Evolutionary conservation across 345 rosid genomes (phyloP).

Genomic region (Citrus sp.): DNA sequence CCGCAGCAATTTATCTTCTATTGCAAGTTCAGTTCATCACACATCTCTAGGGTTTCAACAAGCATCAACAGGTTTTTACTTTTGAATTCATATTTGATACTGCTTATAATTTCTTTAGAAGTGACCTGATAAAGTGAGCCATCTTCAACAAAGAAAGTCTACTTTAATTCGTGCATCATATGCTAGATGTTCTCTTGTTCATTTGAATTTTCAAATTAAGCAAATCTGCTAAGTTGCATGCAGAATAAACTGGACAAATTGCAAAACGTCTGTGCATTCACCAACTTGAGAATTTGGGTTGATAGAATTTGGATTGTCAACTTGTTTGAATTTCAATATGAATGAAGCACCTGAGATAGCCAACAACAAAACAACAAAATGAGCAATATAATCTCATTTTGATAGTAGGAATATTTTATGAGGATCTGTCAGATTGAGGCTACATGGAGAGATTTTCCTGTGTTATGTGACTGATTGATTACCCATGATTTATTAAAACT

Average conservation of each 20-base stretch:
- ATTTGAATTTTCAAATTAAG: not conserved
- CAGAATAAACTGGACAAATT: not conserved
- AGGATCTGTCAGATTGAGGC: not conserved
- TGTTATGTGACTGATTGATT: constrained; percentile 2
- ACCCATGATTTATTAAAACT: not conserved
- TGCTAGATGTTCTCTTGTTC: constrained; percentile 1
- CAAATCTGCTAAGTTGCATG: not conserved
- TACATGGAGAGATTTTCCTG: constrained; percentile 8
- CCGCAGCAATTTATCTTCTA: constrained; percentile 77
- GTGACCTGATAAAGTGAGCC: not conserved
- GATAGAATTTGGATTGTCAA: not conserved
- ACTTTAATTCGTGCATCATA: not conserved
- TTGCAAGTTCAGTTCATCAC: constrained; percentile 74
- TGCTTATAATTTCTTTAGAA: not conserved
- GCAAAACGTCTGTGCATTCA: not conserved
- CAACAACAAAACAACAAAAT: not conserved
- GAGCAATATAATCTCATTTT: not conserved
- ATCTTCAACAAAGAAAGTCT: not conserved
- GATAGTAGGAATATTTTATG: not conserved
- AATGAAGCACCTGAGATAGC: not conserved
- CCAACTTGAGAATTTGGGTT: not conserved
- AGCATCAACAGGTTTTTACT: constrained; percentile 49
- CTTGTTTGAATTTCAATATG: not conserved
- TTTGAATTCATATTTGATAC: not conserved
- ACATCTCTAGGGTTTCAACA: constrained; percentile 58